Conservation (phyloP, 768 basidiomycete genomes). For the Collybiopsis confluens region DNA sequence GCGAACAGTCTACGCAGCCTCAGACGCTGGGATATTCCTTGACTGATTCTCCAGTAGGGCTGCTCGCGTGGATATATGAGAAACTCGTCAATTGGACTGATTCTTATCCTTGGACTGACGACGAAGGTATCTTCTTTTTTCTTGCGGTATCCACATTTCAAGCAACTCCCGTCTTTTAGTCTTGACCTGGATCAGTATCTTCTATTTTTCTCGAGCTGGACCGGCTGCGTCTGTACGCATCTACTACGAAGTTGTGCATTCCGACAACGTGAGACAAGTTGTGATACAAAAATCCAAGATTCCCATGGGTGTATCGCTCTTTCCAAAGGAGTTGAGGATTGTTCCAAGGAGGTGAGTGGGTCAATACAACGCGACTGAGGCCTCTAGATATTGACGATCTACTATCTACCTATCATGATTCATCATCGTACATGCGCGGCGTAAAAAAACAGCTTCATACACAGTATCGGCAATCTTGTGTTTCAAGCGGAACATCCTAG, state of each 20-base stretch:
- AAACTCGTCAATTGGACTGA: slow-evolving; percentile 31
- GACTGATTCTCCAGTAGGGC: slow-evolving; percentile 38
- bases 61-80: slow-evolving; percentile 33
- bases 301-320: slow-evolving; percentile 48
- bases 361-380: too few species aligned
- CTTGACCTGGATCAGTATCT: slow-evolving; percentile 56
- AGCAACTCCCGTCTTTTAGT: slow-evolving; percentile 26
- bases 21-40: slow-evolving; percentile 35
- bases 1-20: slow-evolving; percentile 25
- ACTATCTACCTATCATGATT: too few species aligned
- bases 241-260: slow-evolving; percentile 45
- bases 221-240: slow-evolving; percentile 56
- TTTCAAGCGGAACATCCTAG: slow-evolving; percentile 1
- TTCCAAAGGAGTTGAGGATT: slow-evolving; percentile 42
- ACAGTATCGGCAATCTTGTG: slow-evolving; percentile 2
- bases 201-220: slow-evolving; percentile 54
- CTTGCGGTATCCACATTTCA: too few species aligned
- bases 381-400: not conserved
- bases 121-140: slow-evolving; percentile 24
- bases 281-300: slow-evolving; percentile 19
- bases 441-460: not conserved
- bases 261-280: slow-evolving; percentile 9
- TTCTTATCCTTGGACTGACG: slow-evolving; percentile 34
- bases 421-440: too few species aligned
- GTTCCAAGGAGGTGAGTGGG: slow-evolving; percentile 8